Conservation (phyloP, 73 alveolate genomes). For the Stentor roeselii region DNA sequence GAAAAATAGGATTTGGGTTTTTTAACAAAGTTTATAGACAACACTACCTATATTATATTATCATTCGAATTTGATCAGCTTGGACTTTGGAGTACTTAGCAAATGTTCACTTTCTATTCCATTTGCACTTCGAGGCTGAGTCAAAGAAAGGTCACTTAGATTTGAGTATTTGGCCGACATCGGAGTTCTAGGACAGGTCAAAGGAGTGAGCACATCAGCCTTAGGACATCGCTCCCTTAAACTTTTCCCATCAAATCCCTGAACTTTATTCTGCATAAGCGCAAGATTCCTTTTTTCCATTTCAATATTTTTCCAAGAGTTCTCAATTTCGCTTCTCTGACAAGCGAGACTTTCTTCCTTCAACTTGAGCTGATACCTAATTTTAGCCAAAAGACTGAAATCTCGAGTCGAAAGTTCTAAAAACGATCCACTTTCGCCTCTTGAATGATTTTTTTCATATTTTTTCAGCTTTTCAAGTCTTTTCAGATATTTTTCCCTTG, state of each 20-base stretch:
- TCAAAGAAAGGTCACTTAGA: not conserved
- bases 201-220: not conserved
- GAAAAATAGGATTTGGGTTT: too few species aligned
- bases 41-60: too few species aligned
- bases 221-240: not conserved
- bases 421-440: not conserved
- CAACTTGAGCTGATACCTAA: not conserved
- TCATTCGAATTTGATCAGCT: not conserved
- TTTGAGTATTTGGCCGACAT: not conserved
- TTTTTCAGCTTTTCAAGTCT: not conserved
- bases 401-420: not conserved
- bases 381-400: too few species aligned
- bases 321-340: not conserved
- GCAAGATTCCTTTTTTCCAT: not conserved
- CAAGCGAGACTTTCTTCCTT: not conserved
- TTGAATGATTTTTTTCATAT: not conserved
- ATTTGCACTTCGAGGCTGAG: not conserved
- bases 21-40: too few species aligned
- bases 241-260: not conserved
- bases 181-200: not conserved
- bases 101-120: not conserved
- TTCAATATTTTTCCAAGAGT: not conserved
- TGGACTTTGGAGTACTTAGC: not conserved
- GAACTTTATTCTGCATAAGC: not conserved
- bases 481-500: not conserved